Evolutionary conservation across 257 asterid species (phyloP), one percentile per base, ranked within the genome.

Genomic region (Asclepias syriaca): DNA sequence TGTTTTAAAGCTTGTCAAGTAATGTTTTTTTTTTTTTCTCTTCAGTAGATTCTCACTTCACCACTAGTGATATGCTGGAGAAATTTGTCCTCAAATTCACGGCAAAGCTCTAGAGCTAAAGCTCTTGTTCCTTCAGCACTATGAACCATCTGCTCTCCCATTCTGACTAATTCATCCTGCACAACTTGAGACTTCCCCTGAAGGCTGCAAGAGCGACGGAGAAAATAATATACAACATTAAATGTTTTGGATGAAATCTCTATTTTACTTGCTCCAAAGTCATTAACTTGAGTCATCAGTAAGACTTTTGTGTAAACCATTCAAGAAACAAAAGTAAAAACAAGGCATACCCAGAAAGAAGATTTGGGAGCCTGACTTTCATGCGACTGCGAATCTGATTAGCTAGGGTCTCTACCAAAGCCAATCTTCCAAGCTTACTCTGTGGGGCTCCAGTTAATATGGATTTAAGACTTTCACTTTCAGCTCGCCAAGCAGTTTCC

Each of bases 31-130:
- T n/a, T n/a, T 40, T 43, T 43, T 7, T 43, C 2, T 43, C 10
- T 57, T 71, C 21, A 37, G 4, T 51, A 8, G 24, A 15, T 14
- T 27, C 85, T 80, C 83, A 90, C 97, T 93, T 90, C 98, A 74
- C 99, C 98, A 4, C 93, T 87, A 13, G 85, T 85, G 73, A 95
- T 92, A 77, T 95, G 99, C 87, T 78, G 96, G 80, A 95, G 99
- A 84, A 95, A 95, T 85, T 92, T 95, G 79, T 95, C 99, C 90
- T 95, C 99, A 78, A 92, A 95, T 83, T 95, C 99, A 67, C 99
- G 96, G 86, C 99, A 95, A 68, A 92, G 98, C 81, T 95, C 99
- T 87, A 95, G 79, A 56, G 99, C 99, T 75, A 95, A 84, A 55
- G 99, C 99, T 74, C 85, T 85, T 21, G 98, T 92, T 70, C 99